phyloP scores from a whole-genome alignment of 768 basidiomycete genomes.

The Collybiopsis luxurians region DNA sequence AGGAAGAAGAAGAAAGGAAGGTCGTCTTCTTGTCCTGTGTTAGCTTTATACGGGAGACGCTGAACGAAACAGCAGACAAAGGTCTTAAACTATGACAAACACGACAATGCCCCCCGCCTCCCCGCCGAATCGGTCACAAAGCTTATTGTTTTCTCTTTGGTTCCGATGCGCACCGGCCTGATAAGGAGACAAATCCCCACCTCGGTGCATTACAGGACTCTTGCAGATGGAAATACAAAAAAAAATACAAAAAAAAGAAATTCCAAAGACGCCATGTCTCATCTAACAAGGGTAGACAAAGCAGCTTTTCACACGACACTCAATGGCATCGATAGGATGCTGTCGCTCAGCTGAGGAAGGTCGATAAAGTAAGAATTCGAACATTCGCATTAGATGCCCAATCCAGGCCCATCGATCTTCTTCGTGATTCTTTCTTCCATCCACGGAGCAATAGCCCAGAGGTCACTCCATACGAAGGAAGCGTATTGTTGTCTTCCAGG shows the following conservation, averaged over 20 bases:
- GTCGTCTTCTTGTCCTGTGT: neutral
- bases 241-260: too few relatives aligned
- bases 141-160: neutral
- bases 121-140: neutral
- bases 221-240: too few relatives aligned
- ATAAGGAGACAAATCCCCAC: neutral
- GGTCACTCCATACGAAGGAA: conserved; percentile 68
- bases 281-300: too few relatives aligned
- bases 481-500: conserved; percentile 58
- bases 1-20: conserved; percentile 13
- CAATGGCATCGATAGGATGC: too few relatives aligned
- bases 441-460: conserved; percentile 77
- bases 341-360: neutral
- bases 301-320: too few relatives aligned
- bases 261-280: too few relatives aligned
- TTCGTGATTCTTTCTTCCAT: conserved; percentile 63
- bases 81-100: too few relatives aligned
- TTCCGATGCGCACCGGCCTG: neutral
- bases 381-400: conserved; percentile 44
- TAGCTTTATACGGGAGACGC: too few relatives aligned
- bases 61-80: neutral
- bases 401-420: conserved; percentile 67
- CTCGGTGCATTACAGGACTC: too few relatives aligned
- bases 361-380: conserved; percentile 3
- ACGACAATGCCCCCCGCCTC: too few relatives aligned